A percentile compares a stretch with the other conserved stretches of the same genome.
Conservation (phyloP, 2,329 filamentous ascomycete genomes). For the Epichloe bromicola region DNA sequence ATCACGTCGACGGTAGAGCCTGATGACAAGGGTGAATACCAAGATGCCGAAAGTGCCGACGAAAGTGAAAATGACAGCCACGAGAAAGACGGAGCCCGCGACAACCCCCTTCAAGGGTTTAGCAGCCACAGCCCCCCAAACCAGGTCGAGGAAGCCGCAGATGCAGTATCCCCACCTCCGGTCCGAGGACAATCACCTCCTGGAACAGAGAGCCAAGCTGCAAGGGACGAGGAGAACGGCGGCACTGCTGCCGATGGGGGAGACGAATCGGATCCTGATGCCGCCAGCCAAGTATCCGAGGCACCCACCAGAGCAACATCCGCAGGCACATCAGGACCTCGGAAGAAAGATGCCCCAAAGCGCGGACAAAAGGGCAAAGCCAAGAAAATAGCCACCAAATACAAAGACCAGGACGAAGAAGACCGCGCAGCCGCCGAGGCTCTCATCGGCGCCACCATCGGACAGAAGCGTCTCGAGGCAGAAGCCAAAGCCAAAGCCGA, state of each 20-base stretch:
- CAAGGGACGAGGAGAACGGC: not conserved
- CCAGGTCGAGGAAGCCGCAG: slow-evolving; percentile 14
- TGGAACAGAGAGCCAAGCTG: not conserved
- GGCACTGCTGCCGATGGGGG: not conserved
- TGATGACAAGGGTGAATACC: slow-evolving; percentile 13
- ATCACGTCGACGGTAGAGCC: slow-evolving; percentile 11
- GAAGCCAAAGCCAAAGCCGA: slow-evolving; percentile 59
- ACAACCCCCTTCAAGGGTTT: slow-evolving; percentile 25
- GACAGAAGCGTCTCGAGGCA: slow-evolving; percentile 53
- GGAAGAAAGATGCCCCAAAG: slow-evolving; percentile 36
- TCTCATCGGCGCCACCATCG: slow-evolving; percentile 66
- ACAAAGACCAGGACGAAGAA: slow-evolving; percentile 89
- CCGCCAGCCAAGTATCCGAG: slow-evolving; percentile 9
- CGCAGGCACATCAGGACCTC: not conserved
- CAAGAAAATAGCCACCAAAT: slow-evolving; percentile 81
- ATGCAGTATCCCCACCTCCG: slow-evolving; percentile 13
- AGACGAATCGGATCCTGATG: slow-evolving; percentile 7
- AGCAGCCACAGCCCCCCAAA: slow-evolving; percentile 12
- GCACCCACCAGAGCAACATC: slow-evolving; percentile 6
- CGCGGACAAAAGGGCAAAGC: slow-evolving; percentile 71
- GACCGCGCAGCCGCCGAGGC: slow-evolving; percentile 73
- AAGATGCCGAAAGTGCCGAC: slow-evolving; percentile 13
- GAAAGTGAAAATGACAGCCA: slow-evolving; percentile 16
- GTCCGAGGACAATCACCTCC: slow-evolving; percentile 10
- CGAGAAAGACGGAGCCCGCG: slow-evolving; percentile 17